Evolutionary conservation across 1,284 basidiomycete genomes (phyloP).

Genomic region (Tylopilus sp.): DNA sequence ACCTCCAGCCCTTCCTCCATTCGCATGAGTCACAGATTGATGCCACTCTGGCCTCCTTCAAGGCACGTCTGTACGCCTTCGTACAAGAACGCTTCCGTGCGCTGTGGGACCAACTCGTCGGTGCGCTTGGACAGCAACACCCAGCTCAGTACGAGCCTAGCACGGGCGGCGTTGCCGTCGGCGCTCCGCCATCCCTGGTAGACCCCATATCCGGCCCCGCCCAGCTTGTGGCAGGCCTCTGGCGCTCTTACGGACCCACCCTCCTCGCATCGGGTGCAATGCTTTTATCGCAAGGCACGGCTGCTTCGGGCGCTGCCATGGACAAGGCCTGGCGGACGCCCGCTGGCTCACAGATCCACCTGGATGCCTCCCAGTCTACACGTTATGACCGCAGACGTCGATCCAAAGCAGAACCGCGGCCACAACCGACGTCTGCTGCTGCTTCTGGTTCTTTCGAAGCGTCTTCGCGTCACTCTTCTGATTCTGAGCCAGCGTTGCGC

Average conservation of each 20-base stretch:
- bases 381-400: conserved; percentile 48
- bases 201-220: conserved; percentile 60
- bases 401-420: conserved; percentile 47
- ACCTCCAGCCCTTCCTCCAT: conserved; percentile 76
- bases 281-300: conserved; percentile 48
- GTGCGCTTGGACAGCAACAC: conserved; percentile 41
- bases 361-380: conserved; percentile 24
- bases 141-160: conserved; percentile 23
- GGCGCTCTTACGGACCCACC: conserved; percentile 69
- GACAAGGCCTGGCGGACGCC: conserved; percentile 26
- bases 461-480: conserved; percentile 38
- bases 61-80: conserved; percentile 56
- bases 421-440: conserved; percentile 17
- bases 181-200: conserved; percentile 44
- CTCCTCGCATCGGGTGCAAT: conserved; percentile 62
- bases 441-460: conserved; percentile 32
- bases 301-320: conserved; percentile 31
- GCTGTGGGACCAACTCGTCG: conserved; percentile 57
- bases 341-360: conserved; percentile 24
- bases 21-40: conserved; percentile 79
- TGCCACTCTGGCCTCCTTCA: conserved; percentile 58
- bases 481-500: conserved; percentile 33
- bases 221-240: conserved; percentile 59
- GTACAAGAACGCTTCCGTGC: conserved; percentile 58
- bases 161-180: conserved; percentile 27